These are phyloP conservation scores for Vigna radiata DNA, from an alignment of 306 rosid species.

Conservation along the genomic window DNA sequence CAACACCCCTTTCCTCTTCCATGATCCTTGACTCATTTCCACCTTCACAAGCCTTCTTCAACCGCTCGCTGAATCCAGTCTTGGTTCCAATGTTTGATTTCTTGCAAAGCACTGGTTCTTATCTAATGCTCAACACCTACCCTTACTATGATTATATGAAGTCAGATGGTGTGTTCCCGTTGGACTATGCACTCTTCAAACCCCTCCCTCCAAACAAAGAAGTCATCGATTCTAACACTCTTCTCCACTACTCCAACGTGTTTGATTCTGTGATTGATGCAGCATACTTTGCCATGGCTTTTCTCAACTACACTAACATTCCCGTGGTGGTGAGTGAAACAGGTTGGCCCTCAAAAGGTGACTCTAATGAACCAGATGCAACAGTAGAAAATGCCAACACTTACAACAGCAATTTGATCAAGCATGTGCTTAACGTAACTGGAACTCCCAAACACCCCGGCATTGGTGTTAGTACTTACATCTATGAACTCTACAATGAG, in stretches of 20 bases:
- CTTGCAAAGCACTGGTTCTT: slow-evolving; percentile 74
- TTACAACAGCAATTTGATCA: slow-evolving; percentile 83
- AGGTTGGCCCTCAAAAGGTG: slow-evolving; percentile 89
- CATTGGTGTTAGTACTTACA: slow-evolving; percentile 72
- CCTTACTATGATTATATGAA: slow-evolving; percentile 88
- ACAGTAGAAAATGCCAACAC: slow-evolving; percentile 81
- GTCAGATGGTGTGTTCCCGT: slow-evolving; percentile 75
- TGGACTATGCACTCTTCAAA: slow-evolving; percentile 81
- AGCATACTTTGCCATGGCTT: slow-evolving; percentile 79
- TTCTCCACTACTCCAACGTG: slow-evolving; percentile 82
- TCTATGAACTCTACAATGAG: slow-evolving; percentile 86
- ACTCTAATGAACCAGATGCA: slow-evolving; percentile 74
- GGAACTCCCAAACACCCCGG: slow-evolving; percentile 87
- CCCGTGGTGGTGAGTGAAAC: slow-evolving; percentile 80
- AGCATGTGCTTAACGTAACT: slow-evolving; percentile 73
- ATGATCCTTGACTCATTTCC: slow-evolving; percentile 87
- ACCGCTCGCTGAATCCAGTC: slow-evolving; percentile 66
- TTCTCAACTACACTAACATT: slow-evolving; percentile 71
- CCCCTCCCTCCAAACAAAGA: slow-evolving; percentile 82
- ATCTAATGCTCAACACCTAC: slow-evolving; percentile 79
- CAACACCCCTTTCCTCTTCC: slow-evolving; percentile 77
- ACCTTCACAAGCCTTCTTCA: slow-evolving; percentile 93
- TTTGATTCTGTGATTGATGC: slow-evolving; percentile 87
- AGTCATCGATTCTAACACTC: slow-evolving; percentile 84
- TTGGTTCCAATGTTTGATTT: slow-evolving; percentile 77